Evolutionary conservation across 208 protist species (phyloP), one percentile per base, ranked within the genome.

Genomic region (Tritrichomonas foetus): DNA sequence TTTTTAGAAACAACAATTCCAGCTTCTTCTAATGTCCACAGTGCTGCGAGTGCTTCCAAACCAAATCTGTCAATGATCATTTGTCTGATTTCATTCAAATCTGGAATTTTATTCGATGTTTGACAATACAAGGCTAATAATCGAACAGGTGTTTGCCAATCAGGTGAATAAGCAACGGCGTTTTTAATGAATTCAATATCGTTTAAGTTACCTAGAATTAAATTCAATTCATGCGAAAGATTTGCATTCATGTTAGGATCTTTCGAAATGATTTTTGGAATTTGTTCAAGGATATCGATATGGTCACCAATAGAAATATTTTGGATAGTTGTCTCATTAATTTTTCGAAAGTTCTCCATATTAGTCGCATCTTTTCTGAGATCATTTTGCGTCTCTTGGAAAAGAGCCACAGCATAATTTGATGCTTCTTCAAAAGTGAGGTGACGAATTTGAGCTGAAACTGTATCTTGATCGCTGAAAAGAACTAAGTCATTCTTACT

Each of bases 51-150:
- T 20, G 78, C 78, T 89, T 89, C 78, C 0, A 89, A 0, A 20
- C 78, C 78, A 39, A 89, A 89, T 89, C 47, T 53, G 36, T 89
- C 78, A 13, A 89, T 89, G 20, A 89, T 89, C 9, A 53, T 89
- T 49, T 25, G 13, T 22, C 78, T 33, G 16, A 89, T 30, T 89
- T 89, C 78, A 39, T 89, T 47, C 33, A 57, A 47, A 39, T 89
- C 47, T 39, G 47, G 47, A 89, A 57, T 36, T 53, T 53, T 50
- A 53, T 89, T 89, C 39, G 78, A 57, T 57, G 47, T 57, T 20
- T 44, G 47, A 20, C 47, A 89, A 57, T 89, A 89, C 5, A 47
- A 33, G 11, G 78, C 78, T 33, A 89, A 36, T 57, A 89, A 20
- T 36, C 78, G 41, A 57, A 89, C 30, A 57, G 78, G 47, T 53